A percentile compares a stretch with the other conserved stretches of the same genome.
Evolutionary conservation across 345 rosid genomes (phyloP).

Genomic region (Salix arbutifolia): DNA sequence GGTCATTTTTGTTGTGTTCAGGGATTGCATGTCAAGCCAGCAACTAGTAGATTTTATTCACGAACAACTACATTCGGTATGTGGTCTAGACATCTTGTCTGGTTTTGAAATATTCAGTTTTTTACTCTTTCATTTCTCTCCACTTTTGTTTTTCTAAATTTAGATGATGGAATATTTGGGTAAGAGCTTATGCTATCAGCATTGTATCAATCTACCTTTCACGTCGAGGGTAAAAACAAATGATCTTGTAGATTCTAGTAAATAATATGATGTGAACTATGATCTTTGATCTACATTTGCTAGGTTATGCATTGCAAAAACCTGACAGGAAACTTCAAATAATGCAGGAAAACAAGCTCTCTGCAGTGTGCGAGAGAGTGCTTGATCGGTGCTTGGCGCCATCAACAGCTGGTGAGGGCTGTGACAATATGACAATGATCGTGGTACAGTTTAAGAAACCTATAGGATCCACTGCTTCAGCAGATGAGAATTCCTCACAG

Average conservation of each 20-base stretch:
- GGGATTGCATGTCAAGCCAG: conserved; percentile 99
- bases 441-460: conserved; percentile 86
- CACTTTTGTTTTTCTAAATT: background rate
- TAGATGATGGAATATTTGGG: background rate
- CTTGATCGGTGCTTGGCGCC: conserved; percentile 89
- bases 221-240: background rate
- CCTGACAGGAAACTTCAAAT: background rate
- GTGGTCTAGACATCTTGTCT: background rate
- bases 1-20: conserved; percentile 31
- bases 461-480: conserved; percentile 19
- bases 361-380: conserved; percentile 77
- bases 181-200: background rate
- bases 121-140: background rate
- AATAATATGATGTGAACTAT: background rate
- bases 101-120: background rate
- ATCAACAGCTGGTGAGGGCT: conserved; percentile 77
- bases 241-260: background rate
- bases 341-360: conserved; percentile 84
- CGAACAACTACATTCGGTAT: conserved; percentile 62
- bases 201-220: background rate
- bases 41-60: conserved; percentile 87
- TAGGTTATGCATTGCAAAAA: background rate
- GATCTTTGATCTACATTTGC: background rate
- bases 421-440: conserved; percentile 99
- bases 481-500: conserved; percentile 35